Base-by-base conservation (phyloP, 768 basidiomycete species). In the Mycena venus region DNA sequence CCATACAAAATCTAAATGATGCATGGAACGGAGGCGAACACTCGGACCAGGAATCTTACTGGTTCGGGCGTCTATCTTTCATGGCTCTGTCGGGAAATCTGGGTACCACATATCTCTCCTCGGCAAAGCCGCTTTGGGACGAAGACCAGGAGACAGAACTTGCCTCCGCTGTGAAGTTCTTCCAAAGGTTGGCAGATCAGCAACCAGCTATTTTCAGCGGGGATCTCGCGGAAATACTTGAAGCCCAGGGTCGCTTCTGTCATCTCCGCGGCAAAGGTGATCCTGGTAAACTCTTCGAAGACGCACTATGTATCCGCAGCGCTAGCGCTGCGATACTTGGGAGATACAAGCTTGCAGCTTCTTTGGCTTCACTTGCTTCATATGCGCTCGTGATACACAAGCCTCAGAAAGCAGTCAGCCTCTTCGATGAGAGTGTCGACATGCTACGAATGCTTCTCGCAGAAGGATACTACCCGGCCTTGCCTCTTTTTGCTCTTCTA, bases 21-120 rank as follows among this genome's bases (percentile, higher is more conserved):
- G 7, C 70, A 14, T 75, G 70, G 73, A 59, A 59, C 25, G 38
- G 15, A 29, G 51, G 17, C 38, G 59, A 67, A 40, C 59, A 56
- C 63, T 42, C 40, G 3, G 67, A 67, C 15, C 66, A n/a, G 11
- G 74, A 70, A 42, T 53, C 72, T 21, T 47, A 59, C 47, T 76
- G 70, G 74, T 11, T 78, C 25, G 25, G 58, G 11, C 47, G 77
- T 25, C n/a, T 78, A 27, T 66, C 74, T 12, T 67, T 75, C 51
- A 73, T 75, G 74, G 74, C 74, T 31, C 72, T 78, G 9, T 72
- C 77, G 5, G 72, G 71, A 11, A 63, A 77, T n/a, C 49, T 76
- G 34, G 31, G 49, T n/a, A 14, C 11, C 10, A 40, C 60, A 2
- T 76, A 68, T 53, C 72, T 76, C 47, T 60, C 56, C 8, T 15